A percentile compares a stretch with the other conserved stretches of the same genome.
These are phyloP conservation scores for Allium fistulosum DNA, from an alignment of 106 monocot species.

Conservation along the genomic window DNA sequence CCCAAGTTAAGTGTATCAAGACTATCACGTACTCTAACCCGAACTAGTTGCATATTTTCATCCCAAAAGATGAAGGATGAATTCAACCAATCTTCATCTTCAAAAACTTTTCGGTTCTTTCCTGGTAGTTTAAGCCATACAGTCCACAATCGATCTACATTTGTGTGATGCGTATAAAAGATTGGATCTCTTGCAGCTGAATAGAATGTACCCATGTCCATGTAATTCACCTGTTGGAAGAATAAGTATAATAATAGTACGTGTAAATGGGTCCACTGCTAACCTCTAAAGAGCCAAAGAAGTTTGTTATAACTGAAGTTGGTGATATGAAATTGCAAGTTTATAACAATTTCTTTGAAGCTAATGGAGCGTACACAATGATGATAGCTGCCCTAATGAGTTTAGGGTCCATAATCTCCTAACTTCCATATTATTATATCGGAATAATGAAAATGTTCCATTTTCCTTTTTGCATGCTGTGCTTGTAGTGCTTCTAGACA, in stretches of 20 bases:
- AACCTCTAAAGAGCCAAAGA: too few relatives aligned
- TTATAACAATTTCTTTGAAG: background rate
- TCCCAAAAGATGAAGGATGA: slow-evolving; percentile 10
- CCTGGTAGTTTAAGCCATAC: slow-evolving; percentile 4
- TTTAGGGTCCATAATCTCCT: background rate
- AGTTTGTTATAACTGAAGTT: too few relatives aligned
- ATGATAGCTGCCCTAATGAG: background rate
- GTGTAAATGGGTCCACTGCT: too few relatives aligned
- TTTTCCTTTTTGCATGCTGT: too few relatives aligned
- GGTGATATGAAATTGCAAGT: too few relatives aligned
- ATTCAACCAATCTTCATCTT: slow-evolving; percentile 8
- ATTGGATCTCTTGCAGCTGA: slow-evolving; percentile 12
- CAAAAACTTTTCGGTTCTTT: background rate
- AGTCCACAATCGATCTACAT: slow-evolving; percentile 14
- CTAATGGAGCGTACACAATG: slow-evolving; percentile 1
- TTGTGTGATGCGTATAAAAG: slow-evolving; percentile 15
- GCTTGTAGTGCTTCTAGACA: too few relatives aligned
- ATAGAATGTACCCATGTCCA: background rate
- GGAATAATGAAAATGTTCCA: too few relatives aligned
- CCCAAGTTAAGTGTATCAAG: background rate
- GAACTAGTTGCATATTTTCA: slow-evolving; percentile 8
- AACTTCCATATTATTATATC: background rate
- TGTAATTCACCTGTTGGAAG: background rate
- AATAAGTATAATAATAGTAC: background rate
- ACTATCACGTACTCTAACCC: background rate